Base-by-base conservation (phyloP, 2,329 filamentous ascomycete species). In the Metarhizium guizhouense region DNA sequence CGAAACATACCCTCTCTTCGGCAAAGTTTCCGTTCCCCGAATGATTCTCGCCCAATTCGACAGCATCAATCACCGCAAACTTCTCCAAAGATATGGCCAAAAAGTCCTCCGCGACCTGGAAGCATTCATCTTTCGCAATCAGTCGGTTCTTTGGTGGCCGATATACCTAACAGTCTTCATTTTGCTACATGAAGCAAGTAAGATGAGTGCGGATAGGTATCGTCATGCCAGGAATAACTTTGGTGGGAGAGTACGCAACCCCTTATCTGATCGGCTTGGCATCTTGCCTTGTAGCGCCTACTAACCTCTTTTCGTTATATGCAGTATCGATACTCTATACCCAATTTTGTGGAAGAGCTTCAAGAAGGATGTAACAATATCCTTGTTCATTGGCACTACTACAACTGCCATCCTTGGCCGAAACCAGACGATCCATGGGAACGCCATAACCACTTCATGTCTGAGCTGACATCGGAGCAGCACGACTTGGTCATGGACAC, bases 351-450 rank as follows among this genome's bases (percentile, higher is more conserved):
- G 16, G 68, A 74, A 40, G 64, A 71, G 6, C 65, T 79, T 2
- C 77, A 80, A 16, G 65, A 71, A 13, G 70, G 75, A 4, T 76
- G 73, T 32, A 77, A 74, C 52, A 72, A 72, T 53, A 65, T 80
- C 32, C 72, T 81, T 1, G 65, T 67, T 11, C 68, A 78, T 54
- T 81, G 78, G 78, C 75, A 78, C 51, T 80, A 80, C 60, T 80
- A 73, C 63, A 75, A 74, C 55, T 70, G 68, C 36, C 60, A 68
- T 29, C 25, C 53, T 6, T 67, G 64, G 64, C 64, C 67, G 2
- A 29, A 55, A 6, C 51, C 51, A 1, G 59, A 64, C 16, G 63
- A 70, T n/a, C 66, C 69, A 0, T 57, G 64, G 45, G 56, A 63
- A 6, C 60, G 62, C 3, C 58, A 59, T 49, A 62, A 64, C 47